Evolutionary conservation across 441 rosid genomes (phyloP).

Genomic region (Syzygium syzygioides): DNA sequence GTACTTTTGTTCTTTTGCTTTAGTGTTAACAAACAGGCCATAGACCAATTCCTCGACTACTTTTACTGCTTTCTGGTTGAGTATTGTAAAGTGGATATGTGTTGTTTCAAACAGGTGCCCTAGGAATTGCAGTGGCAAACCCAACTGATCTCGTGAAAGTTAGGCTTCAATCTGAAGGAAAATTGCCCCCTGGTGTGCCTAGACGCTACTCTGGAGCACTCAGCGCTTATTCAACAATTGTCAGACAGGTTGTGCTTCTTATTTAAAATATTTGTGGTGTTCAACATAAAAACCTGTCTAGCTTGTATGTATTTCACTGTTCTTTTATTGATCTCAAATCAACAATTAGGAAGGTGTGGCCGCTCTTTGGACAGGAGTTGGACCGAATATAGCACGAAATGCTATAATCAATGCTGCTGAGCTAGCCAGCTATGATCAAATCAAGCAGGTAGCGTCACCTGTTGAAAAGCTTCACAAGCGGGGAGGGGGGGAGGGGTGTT

Average conservation of each 20-base stretch:
- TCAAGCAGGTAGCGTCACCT: conserved; percentile 59
- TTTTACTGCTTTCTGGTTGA: neutral
- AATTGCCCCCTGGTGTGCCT: conserved; percentile 88
- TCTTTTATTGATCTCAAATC: conserved; percentile 13
- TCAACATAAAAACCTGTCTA: neutral
- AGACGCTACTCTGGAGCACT: conserved; percentile 91
- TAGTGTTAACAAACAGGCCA: neutral
- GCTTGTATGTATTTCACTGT: neutral
- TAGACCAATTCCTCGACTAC: neutral
- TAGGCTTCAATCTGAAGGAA: conserved; percentile 98
- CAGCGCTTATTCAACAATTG: conserved; percentile 88
- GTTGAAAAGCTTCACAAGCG: neutral
- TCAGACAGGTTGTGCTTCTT: conserved; percentile 58
- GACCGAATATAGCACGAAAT: conserved; percentile 91
- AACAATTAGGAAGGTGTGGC: conserved; percentile 67
- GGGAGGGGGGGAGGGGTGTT: neutral
- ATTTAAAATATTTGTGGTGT: conserved; percentile 5
- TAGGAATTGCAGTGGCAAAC: conserved; percentile 80
- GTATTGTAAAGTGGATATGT: neutral
- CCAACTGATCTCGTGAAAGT: conserved; percentile 99
- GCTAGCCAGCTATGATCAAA: conserved; percentile 97
- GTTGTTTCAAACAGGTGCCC: conserved; percentile 58
- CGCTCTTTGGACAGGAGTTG: conserved; percentile 98
- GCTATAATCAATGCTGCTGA: conserved; percentile 99
- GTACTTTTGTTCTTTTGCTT: neutral